Conservation (phyloP, 2,329 filamentous ascomycete genomes). For the Penicillium sp. region DNA sequence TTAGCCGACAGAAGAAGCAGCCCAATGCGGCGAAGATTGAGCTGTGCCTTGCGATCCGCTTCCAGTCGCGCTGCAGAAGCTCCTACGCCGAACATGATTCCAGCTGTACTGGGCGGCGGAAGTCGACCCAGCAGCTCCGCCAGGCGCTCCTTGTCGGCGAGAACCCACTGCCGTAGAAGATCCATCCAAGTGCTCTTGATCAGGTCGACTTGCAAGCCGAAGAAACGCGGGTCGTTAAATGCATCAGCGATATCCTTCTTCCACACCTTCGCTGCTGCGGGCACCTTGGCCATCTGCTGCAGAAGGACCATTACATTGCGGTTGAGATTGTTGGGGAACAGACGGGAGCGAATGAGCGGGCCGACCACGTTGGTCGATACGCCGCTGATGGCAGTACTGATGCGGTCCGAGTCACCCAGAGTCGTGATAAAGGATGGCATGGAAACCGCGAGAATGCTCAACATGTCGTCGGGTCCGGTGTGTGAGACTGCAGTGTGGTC, state of each 20-base stretch:
- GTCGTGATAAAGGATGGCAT: slow-evolving; percentile 79
- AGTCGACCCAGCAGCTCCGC: slow-evolving; percentile 76
- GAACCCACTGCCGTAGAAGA: slow-evolving; percentile 77
- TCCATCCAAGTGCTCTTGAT: slow-evolving; percentile 76
- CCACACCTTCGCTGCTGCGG: slow-evolving; percentile 82
- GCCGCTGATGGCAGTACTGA: slow-evolving; percentile 70
- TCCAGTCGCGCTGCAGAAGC: slow-evolving; percentile 91
- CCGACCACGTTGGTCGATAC: slow-evolving; percentile 82
- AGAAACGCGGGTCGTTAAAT: slow-evolving; percentile 86
- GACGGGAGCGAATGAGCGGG: slow-evolving; percentile 77
- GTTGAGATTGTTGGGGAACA: slow-evolving; percentile 82
- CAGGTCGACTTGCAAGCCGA: slow-evolving; percentile 65
- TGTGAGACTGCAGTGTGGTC: slow-evolving; percentile 37
- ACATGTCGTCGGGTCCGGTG: slow-evolving; percentile 68
- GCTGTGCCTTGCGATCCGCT: slow-evolving; percentile 86
- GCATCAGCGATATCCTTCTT: slow-evolving; percentile 89
- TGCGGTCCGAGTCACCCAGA: slow-evolving; percentile 79
- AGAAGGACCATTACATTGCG: slow-evolving; percentile 69
- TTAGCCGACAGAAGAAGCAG: slow-evolving; percentile 74
- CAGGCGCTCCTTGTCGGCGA: slow-evolving; percentile 85
- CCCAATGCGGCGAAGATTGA: slow-evolving; percentile 80
- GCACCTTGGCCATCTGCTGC: slow-evolving; percentile 71
- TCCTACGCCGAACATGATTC: slow-evolving; percentile 97
- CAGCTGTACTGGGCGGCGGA: slow-evolving; percentile 81
- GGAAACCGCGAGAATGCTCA: slow-evolving; percentile 74